Percentiles rank a stretch among this genome's conserved stretches.
Evolutionary conservation across 345 rosid species (phyloP).

Genomic region (Hevea brasiliensis): DNA sequence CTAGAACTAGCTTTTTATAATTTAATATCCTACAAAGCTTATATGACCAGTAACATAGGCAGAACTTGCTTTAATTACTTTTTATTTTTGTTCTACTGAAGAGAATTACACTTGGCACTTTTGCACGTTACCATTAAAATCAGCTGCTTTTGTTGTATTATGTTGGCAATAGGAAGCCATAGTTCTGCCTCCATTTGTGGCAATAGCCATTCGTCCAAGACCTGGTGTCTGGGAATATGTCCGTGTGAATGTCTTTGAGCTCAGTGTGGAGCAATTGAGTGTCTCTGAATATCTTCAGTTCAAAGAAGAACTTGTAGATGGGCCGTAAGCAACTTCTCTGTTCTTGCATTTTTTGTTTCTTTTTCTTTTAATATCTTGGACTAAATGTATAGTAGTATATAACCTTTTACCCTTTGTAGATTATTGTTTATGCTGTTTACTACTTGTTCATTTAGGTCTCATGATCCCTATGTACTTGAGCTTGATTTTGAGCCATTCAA

Average conservation of each 20-base stretch:
- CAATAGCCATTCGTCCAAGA: slow-evolving; percentile 89
- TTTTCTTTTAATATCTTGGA: not conserved
- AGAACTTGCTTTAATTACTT: not conserved
- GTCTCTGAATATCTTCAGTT: slow-evolving; percentile 84
- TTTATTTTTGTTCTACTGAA: not conserved
- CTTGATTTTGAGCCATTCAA: slow-evolving; percentile 98
- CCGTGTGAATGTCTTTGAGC: slow-evolving; percentile 81
- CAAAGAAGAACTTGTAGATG: slow-evolving; percentile 91
- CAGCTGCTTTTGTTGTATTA: not conserved
- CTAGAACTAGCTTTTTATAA: not conserved
- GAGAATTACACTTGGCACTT: not conserved
- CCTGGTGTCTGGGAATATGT: slow-evolving; percentile 99
- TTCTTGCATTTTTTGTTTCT: not conserved
- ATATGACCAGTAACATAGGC: not conserved
- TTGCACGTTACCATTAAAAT: not conserved
- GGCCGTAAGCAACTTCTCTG: slow-evolving; percentile 44
- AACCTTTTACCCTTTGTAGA: not conserved
- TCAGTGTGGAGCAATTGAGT: slow-evolving; percentile 76
- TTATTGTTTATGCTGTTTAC: not conserved
- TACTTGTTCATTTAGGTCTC: slow-evolving; percentile 26
- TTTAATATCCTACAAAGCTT: not conserved
- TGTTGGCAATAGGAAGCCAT: slow-evolving; percentile 74
- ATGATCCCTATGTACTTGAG: slow-evolving; percentile 65
- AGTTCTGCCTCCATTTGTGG: slow-evolving; percentile 89
- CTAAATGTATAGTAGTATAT: not conserved